A percentile compares a stretch with the other conserved stretches of the same genome.
These are phyloP conservation scores for Plenodomus biglobosus DNA, from an alignment of 2,329 filamentous ascomycete species.

Conservation along the genomic window DNA sequence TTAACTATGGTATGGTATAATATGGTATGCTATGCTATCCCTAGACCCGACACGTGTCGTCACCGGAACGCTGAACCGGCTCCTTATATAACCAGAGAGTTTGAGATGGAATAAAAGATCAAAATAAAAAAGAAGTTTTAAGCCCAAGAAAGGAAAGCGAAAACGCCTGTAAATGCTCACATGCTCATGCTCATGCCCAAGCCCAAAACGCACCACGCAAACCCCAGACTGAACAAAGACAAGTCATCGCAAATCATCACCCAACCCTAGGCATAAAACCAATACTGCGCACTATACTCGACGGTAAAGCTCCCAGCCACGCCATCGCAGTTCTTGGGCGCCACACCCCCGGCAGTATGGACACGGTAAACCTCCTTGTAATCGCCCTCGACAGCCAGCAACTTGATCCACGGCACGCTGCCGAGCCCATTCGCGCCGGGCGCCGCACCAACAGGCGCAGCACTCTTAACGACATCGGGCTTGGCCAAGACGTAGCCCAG, in stretches of 20 bases:
- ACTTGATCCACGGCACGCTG: conserved; percentile 78
- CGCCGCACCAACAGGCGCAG: conserved; percentile 64
- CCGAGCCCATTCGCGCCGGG: conserved; percentile 60
- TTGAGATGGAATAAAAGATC: too few relatives aligned
- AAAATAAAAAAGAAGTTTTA: too few relatives aligned
- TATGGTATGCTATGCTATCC: too few relatives aligned
- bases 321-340: conserved; percentile 72
- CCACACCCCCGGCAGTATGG: conserved; percentile 76
- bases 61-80: background rate
- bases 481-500: conserved; percentile 64
- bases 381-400: conserved; percentile 52
- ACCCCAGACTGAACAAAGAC: too few relatives aligned
- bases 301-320: conserved; percentile 67
- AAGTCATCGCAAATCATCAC: background rate
- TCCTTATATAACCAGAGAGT: background rate
- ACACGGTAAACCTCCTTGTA: conserved; percentile 80
- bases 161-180: background rate
- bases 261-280: conserved; percentile 52
- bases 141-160: background rate
- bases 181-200: background rate
- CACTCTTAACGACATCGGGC: conserved; percentile 61
- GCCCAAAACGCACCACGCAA: too few relatives aligned
- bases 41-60: too few relatives aligned
- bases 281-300: conserved; percentile 81
- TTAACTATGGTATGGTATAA: too few relatives aligned